These are phyloP conservation scores for Myxozyma geophila DNA, from an alignment of 805 yeast genomes.

Conservation along the genomic window DNA sequence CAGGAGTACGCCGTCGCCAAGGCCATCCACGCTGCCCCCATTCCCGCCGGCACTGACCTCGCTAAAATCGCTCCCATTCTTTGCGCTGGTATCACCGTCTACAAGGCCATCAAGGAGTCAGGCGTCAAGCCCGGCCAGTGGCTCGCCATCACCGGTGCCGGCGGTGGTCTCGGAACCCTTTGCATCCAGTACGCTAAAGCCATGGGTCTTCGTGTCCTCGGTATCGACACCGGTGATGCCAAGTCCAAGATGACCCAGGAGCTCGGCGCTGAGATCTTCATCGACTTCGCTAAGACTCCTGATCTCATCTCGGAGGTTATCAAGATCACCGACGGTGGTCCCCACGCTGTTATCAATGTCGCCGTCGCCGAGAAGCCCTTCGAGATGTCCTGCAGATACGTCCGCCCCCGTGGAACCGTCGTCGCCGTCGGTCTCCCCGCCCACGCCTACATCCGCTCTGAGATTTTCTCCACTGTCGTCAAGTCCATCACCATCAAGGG, in stretches of 20 bases:
- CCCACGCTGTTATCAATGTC: conserved; percentile 76
- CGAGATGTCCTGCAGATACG: conserved; percentile 62
- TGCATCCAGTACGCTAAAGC: conserved; percentile 77
- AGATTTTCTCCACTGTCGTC: conserved; percentile 74
- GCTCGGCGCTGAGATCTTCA: conserved; percentile 69
- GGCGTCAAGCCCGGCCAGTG: conserved; percentile 70
- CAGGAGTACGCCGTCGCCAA: conserved; percentile 90
- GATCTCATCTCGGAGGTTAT: conserved; percentile 61
- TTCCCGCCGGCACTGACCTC: conserved; percentile 74
- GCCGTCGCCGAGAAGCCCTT: conserved; percentile 75
- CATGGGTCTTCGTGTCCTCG: conserved; percentile 74
- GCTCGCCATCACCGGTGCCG: conserved; percentile 80
- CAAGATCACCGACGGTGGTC: conserved; percentile 69
- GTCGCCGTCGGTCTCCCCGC: conserved; percentile 80
- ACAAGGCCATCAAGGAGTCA: conserved; percentile 86
- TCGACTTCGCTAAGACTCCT: conserved; percentile 61
- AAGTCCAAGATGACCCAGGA: conserved; percentile 59
- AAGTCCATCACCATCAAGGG: conserved; percentile 74
- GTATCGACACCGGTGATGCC: conserved; percentile 71
- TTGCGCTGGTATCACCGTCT: conserved; percentile 91
- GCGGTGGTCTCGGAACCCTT: conserved; percentile 77
- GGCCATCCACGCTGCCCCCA: conserved; percentile 81
- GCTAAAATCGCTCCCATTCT: conserved; percentile 79
- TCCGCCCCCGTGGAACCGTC: conserved; percentile 70
- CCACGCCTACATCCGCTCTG: conserved; percentile 69